Conservation (phyloP, 768 basidiomycete genomes). For the Naganishia onofrii region DNA sequence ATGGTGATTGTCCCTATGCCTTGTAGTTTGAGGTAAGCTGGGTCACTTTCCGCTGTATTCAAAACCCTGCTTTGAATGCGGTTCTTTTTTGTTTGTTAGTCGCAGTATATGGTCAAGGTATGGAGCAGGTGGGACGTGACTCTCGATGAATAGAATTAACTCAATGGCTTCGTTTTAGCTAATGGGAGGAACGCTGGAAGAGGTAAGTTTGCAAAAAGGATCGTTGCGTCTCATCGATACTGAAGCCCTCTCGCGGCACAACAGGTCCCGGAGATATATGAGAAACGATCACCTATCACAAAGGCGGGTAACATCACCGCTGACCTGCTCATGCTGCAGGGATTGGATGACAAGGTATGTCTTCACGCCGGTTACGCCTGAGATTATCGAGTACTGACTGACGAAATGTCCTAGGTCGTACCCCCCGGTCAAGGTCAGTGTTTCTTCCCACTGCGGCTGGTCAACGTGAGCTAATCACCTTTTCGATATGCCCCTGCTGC, state of each 20-base stretch:
- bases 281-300: conserved; percentile 63
- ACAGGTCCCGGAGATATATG: conserved; percentile 60
- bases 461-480: not conserved
- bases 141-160: not conserved
- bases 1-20: not conserved
- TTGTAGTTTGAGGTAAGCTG: conserved; percentile 1
- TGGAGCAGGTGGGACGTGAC: not conserved
- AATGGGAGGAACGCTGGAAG: conserved; percentile 61
- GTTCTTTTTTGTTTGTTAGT: not conserved
- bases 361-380: not conserved
- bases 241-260: conserved; percentile 26
- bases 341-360: conserved; percentile 38
- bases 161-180: conserved; percentile 60
- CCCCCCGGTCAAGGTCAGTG: conserved; percentile 65
- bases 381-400: conserved; percentile 59
- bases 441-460: not conserved
- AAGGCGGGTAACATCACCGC: conserved; percentile 62
- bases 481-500: not conserved
- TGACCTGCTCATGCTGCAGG: conserved; percentile 34
- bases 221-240: conserved; percentile 37
- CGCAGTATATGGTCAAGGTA: conserved; percentile 37
- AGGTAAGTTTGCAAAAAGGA: conserved; percentile 55
- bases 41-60: too few relatives aligned
- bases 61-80: not conserved
- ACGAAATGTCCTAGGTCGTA: conserved; percentile 60